These are phyloP conservation scores for Phytophthora megakarya DNA, from an alignment of 352 stramenopile genomes.

Conservation along the genomic window DNA sequence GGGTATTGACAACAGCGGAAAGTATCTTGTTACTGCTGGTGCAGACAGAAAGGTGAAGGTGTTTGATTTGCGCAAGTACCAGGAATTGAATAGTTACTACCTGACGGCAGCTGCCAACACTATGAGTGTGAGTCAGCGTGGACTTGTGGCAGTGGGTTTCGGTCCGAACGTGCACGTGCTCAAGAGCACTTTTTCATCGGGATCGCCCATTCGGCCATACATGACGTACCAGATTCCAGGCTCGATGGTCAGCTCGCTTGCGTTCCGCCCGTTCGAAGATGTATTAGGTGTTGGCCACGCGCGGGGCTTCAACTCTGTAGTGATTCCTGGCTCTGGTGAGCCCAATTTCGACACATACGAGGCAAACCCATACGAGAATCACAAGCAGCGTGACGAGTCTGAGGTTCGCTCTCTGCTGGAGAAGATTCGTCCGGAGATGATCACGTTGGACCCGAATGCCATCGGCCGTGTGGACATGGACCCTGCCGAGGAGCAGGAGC, in stretches of 20 bases:
- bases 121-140: constrained; percentile 96
- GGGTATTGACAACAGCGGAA: constrained; percentile 92
- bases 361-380: constrained; percentile 97
- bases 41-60: constrained; percentile 96
- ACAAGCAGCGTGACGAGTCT: constrained; percentile 95
- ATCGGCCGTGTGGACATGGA: constrained; percentile 95
- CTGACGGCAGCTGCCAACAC: constrained; percentile 81
- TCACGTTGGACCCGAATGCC: constrained; percentile 94
- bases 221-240: constrained; percentile 90
- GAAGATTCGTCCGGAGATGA: constrained; percentile 98
- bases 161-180: constrained; percentile 92
- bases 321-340: constrained; percentile 97
- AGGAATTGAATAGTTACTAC: constrained; percentile 95
- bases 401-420: constrained; percentile 97
- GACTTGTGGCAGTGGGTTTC: constrained; percentile 94
- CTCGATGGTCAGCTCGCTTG: constrained; percentile 85
- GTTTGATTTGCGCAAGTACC: constrained; percentile 98
- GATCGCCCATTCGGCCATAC: constrained; percentile 77
- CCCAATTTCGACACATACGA: constrained; percentile 98
- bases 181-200: constrained; percentile 86
- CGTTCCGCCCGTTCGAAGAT: constrained; percentile 99
- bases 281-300: constrained; percentile 95
- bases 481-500: constrained; percentile 82
- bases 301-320: constrained; percentile 77
- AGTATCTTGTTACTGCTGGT: constrained; percentile 96